A percentile compares a stretch with the other conserved stretches of the same genome.
phyloP scores from a whole-genome alignment of 1,284 basidiomycete genomes.

The Boletellus deceptivus region DNA sequence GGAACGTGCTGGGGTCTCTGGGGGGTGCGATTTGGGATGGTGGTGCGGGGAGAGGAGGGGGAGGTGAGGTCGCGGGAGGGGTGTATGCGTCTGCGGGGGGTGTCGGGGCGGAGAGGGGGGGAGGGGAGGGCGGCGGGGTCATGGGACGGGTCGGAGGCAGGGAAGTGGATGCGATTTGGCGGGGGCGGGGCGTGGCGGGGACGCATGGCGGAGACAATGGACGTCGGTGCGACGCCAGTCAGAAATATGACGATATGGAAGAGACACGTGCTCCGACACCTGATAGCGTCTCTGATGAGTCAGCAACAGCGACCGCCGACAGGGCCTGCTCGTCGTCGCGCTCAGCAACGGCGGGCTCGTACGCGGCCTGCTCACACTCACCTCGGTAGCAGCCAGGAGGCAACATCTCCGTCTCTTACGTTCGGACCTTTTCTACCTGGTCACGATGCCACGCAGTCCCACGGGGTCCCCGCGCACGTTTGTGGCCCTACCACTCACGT shows the following conservation, averaged over 20 bases:
- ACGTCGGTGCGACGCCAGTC: conserved; percentile 6
- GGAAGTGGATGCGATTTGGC: not conserved
- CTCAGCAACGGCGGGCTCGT: conserved; percentile 11
- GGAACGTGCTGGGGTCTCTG: conserved; percentile 38
- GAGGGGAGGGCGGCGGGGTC: conserved; percentile 36
- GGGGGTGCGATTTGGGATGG: conserved; percentile 5
- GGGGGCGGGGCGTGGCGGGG: not conserved
- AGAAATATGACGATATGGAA: conserved; percentile 28
- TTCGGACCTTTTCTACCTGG: conserved; percentile 26
- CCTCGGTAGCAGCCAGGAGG: conserved; percentile 17
- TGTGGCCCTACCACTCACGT: conserved; percentile 23
- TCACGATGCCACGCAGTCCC: conserved; percentile 30
- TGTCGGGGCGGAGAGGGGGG: conserved; percentile 19
- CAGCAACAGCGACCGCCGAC: conserved; percentile 14
- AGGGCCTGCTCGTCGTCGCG: conserved; percentile 2
- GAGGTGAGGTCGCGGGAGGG: conserved; percentile 41
- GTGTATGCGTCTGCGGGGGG: conserved; percentile 25
- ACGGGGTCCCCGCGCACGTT: conserved; percentile 36
- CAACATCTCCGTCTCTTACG: conserved; percentile 7
- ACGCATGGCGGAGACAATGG: not conserved
- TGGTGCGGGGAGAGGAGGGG: conserved; percentile 28
- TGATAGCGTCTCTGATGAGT: conserved; percentile 23
- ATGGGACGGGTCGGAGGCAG: conserved; percentile 2
- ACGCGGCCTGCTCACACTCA: conserved; percentile 10
- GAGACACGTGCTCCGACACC: conserved; percentile 29